Percentiles rank a stretch among this genome's conserved stretches.
Conservation (phyloP, 2,329 filamentous ascomycete genomes). For the Kalaharituber pfeilii region DNA sequence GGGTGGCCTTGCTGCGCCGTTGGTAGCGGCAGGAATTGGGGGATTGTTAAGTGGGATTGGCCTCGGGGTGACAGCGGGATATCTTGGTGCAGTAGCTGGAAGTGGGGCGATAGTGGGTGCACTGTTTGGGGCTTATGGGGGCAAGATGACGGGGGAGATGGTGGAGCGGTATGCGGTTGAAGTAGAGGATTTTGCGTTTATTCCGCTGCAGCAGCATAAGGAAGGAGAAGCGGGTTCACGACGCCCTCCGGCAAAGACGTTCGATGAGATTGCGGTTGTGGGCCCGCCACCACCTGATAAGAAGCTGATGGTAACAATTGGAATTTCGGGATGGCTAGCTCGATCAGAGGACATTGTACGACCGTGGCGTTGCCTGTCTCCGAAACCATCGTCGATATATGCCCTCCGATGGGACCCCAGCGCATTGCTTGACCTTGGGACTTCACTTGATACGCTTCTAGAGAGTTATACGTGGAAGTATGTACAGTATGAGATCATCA, state of each 20-base stretch:
- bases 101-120: conserved; percentile 65
- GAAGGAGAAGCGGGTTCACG: conserved; percentile 25
- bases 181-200: conserved; percentile 73
- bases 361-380: conserved; percentile 56
- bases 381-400: conserved; percentile 34
- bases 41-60: conserved; percentile 61
- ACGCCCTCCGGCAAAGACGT: conserved; percentile 3
- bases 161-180: conserved; percentile 77
- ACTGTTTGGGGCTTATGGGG: conserved; percentile 81
- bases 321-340: conserved; percentile 64
- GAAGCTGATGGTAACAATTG: conserved; percentile 64
- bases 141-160: conserved; percentile 65
- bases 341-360: conserved; percentile 52
- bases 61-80: conserved; percentile 56
- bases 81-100: conserved; percentile 64
- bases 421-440: conserved; percentile 58
- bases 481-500: conserved; percentile 58
- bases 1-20: conserved; percentile 56
- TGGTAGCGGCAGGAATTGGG: conserved; percentile 64
- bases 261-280: conserved; percentile 9
- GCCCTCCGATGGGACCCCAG: conserved; percentile 51
- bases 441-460: conserved; percentile 57
- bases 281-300: conserved; percentile 35
- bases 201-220: conserved; percentile 47
- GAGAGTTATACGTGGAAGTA: conserved; percentile 64